These are phyloP conservation scores for Imleria badia DNA, from an alignment of 768 basidiomycete species.

Conservation along the genomic window DNA sequence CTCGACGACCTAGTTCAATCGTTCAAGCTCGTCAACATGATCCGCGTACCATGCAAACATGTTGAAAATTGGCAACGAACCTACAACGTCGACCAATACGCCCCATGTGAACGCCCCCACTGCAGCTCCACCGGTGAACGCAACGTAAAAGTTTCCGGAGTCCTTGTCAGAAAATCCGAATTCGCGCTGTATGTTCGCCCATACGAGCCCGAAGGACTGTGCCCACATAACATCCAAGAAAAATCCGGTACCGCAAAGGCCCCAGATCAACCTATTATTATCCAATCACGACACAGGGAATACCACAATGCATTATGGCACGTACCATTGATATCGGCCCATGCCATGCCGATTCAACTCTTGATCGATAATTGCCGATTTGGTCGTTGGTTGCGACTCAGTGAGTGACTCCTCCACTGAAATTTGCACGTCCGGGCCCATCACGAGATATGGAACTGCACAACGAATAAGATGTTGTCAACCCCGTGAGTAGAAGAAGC, in stretches of 20 bases:
- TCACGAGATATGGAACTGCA: background rate
- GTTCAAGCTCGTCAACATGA: background rate
- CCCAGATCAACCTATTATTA: constrained; percentile 13
- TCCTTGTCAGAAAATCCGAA: constrained; percentile 19
- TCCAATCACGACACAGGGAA: background rate
- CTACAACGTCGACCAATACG: constrained; percentile 15
- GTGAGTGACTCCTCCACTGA: background rate
- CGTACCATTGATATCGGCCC: constrained; percentile 15
- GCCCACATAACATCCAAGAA: constrained; percentile 13
- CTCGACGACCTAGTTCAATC: constrained; percentile 11
- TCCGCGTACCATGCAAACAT: too few species aligned
- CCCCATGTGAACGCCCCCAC: constrained; percentile 14
- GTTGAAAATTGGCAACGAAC: constrained; percentile 1
- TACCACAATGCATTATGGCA: background rate
- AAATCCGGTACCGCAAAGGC: constrained; percentile 11
- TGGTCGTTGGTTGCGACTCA: background rate
- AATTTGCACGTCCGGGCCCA: background rate
- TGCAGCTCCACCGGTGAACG: background rate
- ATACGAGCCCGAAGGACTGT: background rate
- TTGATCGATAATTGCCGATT: constrained; percentile 6
- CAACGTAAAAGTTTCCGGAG: constrained; percentile 2
- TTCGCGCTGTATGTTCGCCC: constrained; percentile 13
- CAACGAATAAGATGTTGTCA: background rate
- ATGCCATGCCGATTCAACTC: constrained; percentile 14
- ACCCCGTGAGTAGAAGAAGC: background rate